phyloP scores from a whole-genome alignment of 495 filamentous ascomycete species.

The Neurospora sp. region DNA sequence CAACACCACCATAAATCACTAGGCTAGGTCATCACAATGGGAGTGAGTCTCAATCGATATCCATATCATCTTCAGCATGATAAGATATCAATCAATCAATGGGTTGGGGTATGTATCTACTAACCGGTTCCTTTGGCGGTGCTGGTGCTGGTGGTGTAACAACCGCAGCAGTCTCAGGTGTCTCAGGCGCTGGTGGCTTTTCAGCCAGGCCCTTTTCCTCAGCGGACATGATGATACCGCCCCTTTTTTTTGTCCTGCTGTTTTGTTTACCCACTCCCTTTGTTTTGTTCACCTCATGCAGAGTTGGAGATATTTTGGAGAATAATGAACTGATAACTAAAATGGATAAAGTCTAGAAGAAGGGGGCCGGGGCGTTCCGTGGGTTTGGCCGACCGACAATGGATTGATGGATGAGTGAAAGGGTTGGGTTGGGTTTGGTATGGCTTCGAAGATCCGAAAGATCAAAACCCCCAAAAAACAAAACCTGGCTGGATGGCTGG shows the following conservation, averaged over 20 bases:
- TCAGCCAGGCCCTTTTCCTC: not conserved
- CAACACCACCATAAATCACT: not conserved
- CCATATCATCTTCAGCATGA: not conserved
- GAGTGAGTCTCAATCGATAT: not conserved
- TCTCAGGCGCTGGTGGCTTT: not conserved
- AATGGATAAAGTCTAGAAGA: not conserved
- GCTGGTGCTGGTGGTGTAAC: not conserved
- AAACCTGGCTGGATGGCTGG: not conserved
- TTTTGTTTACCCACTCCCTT: not conserved
- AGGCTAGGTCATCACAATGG: too few species aligned
- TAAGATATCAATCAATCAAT: not conserved
- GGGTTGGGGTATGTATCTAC: not conserved
- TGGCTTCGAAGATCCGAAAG: not conserved
- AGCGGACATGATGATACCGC: not conserved
- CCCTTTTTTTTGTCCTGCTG: not conserved
- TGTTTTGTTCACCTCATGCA: not conserved
- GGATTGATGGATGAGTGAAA: not conserved
- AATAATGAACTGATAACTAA: not conserved
- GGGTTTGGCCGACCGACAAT: not conserved
- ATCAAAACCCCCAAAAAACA: not conserved
- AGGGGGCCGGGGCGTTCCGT: not conserved
- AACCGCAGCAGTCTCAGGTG: not conserved
- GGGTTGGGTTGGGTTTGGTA: not conserved
- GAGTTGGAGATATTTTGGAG: not conserved
- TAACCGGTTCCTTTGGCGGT: not conserved